Percentiles rank a stretch among this genome's conserved stretches.
Conservation (phyloP, 495 filamentous ascomycete genomes). For the Bacidia rubella region DNA sequence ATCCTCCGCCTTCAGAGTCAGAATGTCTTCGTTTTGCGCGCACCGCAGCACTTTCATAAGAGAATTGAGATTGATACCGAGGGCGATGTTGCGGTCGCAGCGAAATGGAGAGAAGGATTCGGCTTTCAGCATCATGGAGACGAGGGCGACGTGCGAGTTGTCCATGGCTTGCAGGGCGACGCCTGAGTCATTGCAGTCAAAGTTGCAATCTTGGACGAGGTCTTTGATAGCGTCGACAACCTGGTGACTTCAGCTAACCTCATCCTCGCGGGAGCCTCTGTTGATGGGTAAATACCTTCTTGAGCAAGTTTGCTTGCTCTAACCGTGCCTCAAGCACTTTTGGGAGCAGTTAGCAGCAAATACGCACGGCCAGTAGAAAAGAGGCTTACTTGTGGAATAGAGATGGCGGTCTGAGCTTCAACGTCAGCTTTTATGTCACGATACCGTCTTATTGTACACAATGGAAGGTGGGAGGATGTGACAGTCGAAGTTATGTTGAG, state of each 20-base stretch:
- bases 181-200: conserved; percentile 99
- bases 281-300: conserved; percentile 56
- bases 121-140: conserved; percentile 95
- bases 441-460: too few species aligned
- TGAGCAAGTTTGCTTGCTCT: conserved; percentile 85
- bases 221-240: conserved; percentile 99
- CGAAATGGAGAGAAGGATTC: conserved; percentile 94
- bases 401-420: too few species aligned
- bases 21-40: conserved; percentile 85
- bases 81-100: conserved; percentile 96
- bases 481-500: too few species aligned
- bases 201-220: conserved; percentile 98
- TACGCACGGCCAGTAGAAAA: background rate
- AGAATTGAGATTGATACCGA: conserved; percentile 91
- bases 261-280: background rate
- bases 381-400: background rate
- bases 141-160: conserved; percentile 97
- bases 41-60: conserved; percentile 95
- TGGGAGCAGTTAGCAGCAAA: background rate
- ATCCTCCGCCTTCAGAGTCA: conserved; percentile 96
- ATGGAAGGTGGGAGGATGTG: too few species aligned
- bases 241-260: conserved; percentile 23
- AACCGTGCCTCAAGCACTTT: conserved; percentile 93
- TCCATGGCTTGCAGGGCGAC: conserved; percentile 99
- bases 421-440: too few species aligned